Percentiles rank a stretch among this genome's conserved stretches.
phyloP scores from a whole-genome alignment of 1,139 yeast species.

The Candida glucosophila region DNA sequence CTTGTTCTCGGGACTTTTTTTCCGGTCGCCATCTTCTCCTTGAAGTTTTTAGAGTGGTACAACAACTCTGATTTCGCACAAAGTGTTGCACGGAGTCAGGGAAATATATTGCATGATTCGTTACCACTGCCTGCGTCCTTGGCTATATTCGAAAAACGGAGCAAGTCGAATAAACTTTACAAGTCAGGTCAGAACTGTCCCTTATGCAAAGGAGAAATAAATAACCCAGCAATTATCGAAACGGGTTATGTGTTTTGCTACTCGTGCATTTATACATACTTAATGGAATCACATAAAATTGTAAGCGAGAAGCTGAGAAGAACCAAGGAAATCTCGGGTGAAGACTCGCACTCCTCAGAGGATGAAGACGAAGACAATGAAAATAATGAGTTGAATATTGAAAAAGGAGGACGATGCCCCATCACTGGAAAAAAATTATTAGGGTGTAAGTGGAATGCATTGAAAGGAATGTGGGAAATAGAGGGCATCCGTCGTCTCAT shows the following conservation, averaged over 20 bases:
- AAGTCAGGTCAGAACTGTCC: slow-evolving; percentile 49
- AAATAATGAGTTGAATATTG: slow-evolving; percentile 12
- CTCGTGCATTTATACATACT: slow-evolving; percentile 67
- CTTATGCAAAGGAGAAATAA: slow-evolving; percentile 55
- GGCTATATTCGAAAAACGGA: slow-evolving; percentile 6
- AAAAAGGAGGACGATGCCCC: slow-evolving; percentile 75
- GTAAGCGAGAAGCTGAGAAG: slow-evolving; percentile 15
- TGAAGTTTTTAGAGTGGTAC: slow-evolving; percentile 96
- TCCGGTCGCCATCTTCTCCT: slow-evolving; percentile 76
- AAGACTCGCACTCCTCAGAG: slow-evolving; percentile 10
- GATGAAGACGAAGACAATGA: slow-evolving; percentile 4
- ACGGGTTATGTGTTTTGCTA: slow-evolving; percentile 91
- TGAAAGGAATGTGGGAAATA: slow-evolving; percentile 58
- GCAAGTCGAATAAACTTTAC: slow-evolving; percentile 11
- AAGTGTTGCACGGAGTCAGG: slow-evolving; percentile 46
- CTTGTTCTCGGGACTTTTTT: slow-evolving; percentile 47
- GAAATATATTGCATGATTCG: slow-evolving; percentile 39
- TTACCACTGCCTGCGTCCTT: slow-evolving; percentile 47
- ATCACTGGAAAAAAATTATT: slow-evolving; percentile 66
- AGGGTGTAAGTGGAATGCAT: slow-evolving; percentile 61
- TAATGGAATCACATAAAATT: slow-evolving; percentile 39
- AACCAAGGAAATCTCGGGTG: slow-evolving; percentile 7
- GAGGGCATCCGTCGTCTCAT: slow-evolving; percentile 69
- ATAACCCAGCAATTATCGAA: slow-evolving; percentile 81
- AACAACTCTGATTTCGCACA: slow-evolving; percentile 67